Evolutionary conservation across 2,329 filamentous ascomycete genomes (phyloP), one percentile per base, ranked within the genome.

Genomic region (Hymenoscyphus albidus): DNA sequence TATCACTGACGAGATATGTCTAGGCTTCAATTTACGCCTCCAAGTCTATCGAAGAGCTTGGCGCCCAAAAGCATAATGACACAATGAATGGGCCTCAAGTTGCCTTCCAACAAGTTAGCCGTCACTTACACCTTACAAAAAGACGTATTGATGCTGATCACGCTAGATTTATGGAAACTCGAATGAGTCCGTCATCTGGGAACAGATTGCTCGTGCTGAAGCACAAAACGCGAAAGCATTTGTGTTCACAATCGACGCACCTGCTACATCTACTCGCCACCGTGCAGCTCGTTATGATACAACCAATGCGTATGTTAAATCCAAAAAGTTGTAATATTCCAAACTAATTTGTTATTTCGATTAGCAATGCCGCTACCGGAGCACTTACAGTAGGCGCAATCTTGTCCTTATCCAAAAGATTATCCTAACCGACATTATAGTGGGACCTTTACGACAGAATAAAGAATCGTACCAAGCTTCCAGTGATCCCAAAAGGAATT

Each of bases 391-490:
- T 44, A 44, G n/a, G 42, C 16, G 9, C 6, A 16, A 44, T n/a
- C 16, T 16, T 31, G 7, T 3, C 27, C 51, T 18, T 18, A 48
- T 16, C n/a, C 31, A 6, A 22, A 38, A 48, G 40, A 7, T 31
- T 32, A 3, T 14, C 7, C 12, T 42, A 44, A 44, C 22, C 5
- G 22, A 14, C 16, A 16, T 40, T 14, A 16, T 22, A 62, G 31
- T 70, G 78, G 78, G 73, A 77, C 38, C 74, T 73, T 63, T 79
- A 78, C 72, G 67, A 75, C 64, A 77, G 58, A 64, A 70, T 79
- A 59, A 72, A 70, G 57, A 69, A 72, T 39, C 69, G 70, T 31
- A 78, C 76, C 18, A 70, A 67, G 51, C 75, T 80, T 10, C 78
- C 78, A 0, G 77, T 80, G 27, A 72, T 80, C 7, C 72, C 79